Conservation (phyloP, 2,329 filamentous ascomycete species). For the Dactylellina sp. region DNA sequence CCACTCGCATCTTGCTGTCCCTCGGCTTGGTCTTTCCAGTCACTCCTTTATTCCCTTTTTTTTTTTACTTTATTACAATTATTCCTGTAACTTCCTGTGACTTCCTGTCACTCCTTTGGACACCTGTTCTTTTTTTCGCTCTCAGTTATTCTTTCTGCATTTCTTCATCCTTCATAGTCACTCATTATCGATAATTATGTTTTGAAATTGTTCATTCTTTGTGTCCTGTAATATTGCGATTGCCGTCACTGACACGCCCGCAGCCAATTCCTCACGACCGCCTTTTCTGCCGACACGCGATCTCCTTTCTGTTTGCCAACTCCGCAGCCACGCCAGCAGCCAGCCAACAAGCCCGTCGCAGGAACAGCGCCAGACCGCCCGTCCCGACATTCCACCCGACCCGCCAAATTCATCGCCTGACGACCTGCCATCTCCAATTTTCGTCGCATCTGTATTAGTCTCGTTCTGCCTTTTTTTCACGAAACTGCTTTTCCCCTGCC, state of each 20-base stretch:
- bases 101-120: too few relatives aligned
- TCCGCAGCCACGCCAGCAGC: too few relatives aligned
- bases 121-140: conserved; percentile 17
- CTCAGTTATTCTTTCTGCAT: conserved; percentile 19
- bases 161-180: too few relatives aligned
- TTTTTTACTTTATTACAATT: conserved; percentile 14
- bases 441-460: not conserved
- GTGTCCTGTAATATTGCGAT: too few relatives aligned
- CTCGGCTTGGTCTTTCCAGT: conserved; percentile 25
- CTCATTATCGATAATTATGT: conserved; percentile 6
- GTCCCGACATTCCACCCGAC: conserved; percentile 12
- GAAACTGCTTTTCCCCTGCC: not conserved
- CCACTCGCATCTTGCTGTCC: conserved; percentile 3
- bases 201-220: conserved; percentile 10
- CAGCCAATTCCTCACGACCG: conserved; percentile 13
- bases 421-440: conserved; percentile 8
- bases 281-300: conserved; percentile 9
- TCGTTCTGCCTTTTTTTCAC: conserved; percentile 6
- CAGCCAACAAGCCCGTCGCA: not conserved
- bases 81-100: conserved; percentile 16
- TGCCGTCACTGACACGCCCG: not conserved
- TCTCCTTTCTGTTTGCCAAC: conserved; percentile 14
- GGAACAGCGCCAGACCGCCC: conserved; percentile 2
- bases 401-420: not conserved
- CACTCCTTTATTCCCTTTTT: conserved; percentile 31